Evolutionary conservation across 441 rosid species (phyloP), one percentile per base, ranked within the genome.

Genomic region (Adansonia madagascariensis): DNA sequence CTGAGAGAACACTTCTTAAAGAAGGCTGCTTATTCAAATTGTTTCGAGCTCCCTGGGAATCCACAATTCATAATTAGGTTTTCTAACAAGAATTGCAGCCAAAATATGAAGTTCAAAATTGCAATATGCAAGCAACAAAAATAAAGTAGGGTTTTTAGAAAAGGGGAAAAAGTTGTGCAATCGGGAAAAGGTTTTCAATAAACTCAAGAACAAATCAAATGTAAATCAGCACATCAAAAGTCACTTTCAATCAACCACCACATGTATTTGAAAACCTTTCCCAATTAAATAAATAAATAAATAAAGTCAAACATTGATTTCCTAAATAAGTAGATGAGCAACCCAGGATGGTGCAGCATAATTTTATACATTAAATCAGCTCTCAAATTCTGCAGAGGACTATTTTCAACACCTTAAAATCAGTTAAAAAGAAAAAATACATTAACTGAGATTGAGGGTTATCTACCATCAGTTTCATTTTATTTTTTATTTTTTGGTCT

Each of bases 1-100:
- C 99, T 12, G 99, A 95, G 75, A 95, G 98, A 78, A 95, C 89
- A 77, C 97, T 93, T 89, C 99, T 88, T 79, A 95, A 89, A 78
- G 99, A 93, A 63, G 92, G 94, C 77, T 92, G 96, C 85, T 92
- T 93, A 82, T 73, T 87, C 75, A 78, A 78, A 81, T 86, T 87
- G 83, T 82, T 86, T 71, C 73, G 87, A 20, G 83, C 80, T 76
- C 85, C 95, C 99, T 95, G 95, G 75, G 76, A 84, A 82, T 81
- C 79, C 76, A 88, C 82, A 77, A 77, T 80, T 79, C 84, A 85
- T 56, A 59, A 79, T 71, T 47, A 65, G 47, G 53, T 52, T 20
- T 64, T 74, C 47, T 73, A 15, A 72, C 35, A 80, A 56, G 47
- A 69, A 56, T 63, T 24, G 18, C 15, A 70, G 65, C 73, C 56